Conservation (phyloP, 2,329 filamentous ascomycete species). For the Neoarthrinium moseri region DNA sequence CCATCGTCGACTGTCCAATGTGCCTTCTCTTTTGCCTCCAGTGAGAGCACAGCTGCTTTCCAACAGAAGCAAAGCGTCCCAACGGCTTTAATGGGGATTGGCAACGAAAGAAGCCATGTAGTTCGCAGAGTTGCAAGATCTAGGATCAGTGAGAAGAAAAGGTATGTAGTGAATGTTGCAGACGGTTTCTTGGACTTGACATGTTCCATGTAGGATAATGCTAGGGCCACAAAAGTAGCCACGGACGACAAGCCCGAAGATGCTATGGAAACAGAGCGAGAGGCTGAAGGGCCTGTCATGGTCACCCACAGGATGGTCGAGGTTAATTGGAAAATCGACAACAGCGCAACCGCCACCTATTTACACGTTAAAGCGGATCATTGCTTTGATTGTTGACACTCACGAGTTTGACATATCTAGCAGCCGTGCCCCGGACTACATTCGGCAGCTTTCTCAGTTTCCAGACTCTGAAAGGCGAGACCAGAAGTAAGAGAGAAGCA, state of each 20-base stretch:
- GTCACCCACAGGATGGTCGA: constrained; percentile 31
- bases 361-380: not conserved
- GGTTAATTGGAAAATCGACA: constrained; percentile 30
- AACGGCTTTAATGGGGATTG: constrained; percentile 26
- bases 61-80: constrained; percentile 33
- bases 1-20: constrained; percentile 27
- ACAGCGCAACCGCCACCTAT: constrained; percentile 22
- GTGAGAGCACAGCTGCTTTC: constrained; percentile 33
- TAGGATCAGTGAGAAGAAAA: constrained; percentile 31
- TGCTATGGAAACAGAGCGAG: constrained; percentile 27
- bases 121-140: constrained; percentile 33
- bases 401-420: constrained; percentile 27
- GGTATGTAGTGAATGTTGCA: constrained; percentile 29
- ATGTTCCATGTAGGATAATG: constrained; percentile 31
- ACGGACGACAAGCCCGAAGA: constrained; percentile 30
- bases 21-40: constrained; percentile 39
- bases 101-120: constrained; percentile 28
- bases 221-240: constrained; percentile 29
- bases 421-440: constrained; percentile 21
- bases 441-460: constrained; percentile 22
- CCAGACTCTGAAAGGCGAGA: constrained; percentile 28
- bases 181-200: constrained; percentile 30
- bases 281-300: constrained; percentile 13
- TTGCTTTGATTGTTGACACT: constrained; percentile 9
- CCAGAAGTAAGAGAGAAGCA: constrained; percentile 27